phyloP scores from a whole-genome alignment of 73 alveolate species.

The Tetrahymena malaccensis region DNA sequence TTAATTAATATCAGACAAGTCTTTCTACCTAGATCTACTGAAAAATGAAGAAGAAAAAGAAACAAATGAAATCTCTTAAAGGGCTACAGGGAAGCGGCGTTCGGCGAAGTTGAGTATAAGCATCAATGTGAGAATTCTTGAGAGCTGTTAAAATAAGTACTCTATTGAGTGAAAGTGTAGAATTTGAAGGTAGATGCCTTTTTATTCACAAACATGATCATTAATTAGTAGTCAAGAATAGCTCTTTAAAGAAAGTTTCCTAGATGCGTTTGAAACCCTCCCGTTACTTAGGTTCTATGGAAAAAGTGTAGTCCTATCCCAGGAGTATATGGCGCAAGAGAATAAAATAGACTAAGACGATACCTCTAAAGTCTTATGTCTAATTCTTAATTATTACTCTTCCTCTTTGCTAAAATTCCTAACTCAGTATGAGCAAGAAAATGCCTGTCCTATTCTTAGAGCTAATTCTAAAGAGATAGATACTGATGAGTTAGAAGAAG shows the following conservation, averaged over 20 bases:
- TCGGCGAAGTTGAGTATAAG: constrained; percentile 1
- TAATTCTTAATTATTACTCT: background rate
- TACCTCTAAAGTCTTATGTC: background rate
- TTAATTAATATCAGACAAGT: background rate
- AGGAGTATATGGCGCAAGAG: constrained; percentile 2
- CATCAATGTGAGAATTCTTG: background rate
- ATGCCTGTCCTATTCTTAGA: background rate
- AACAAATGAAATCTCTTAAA: background rate
- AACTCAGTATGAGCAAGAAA: background rate
- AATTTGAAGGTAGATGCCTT: background rate
- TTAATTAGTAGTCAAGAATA: background rate
- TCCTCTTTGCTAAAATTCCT: background rate
- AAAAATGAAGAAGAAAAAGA: background rate
- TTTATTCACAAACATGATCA: background rate
- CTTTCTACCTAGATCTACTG: background rate
- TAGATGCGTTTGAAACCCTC: background rate
- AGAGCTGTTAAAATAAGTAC: background rate
- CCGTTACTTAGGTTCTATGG: background rate
- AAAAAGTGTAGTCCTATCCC: background rate
- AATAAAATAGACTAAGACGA: background rate
- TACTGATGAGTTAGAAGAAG: background rate
- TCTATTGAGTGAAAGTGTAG: background rate
- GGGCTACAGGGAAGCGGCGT: background rate
- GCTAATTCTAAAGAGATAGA: background rate
- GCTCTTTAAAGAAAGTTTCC: background rate